These are phyloP conservation scores for Alternaria incomplexa DNA, from an alignment of 2,329 filamentous ascomycete genomes.

Conservation along the genomic window DNA sequence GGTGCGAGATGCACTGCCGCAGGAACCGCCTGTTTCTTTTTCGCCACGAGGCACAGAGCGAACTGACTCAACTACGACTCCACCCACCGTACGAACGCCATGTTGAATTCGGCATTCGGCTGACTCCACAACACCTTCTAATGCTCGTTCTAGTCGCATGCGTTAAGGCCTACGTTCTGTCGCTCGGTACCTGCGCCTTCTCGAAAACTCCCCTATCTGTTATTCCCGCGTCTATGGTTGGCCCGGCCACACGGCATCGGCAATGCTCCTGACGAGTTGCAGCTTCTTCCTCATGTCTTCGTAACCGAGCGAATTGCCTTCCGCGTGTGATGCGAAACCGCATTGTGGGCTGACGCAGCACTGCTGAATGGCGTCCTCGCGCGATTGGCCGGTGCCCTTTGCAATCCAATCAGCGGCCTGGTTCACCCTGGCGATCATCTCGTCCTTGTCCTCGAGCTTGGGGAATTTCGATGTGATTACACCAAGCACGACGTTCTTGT, in stretches of 20 bases:
- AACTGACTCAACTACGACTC: slow-evolving; percentile 5
- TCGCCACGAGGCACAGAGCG: neutral
- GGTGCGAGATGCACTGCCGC: neutral
- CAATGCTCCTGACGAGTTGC: slow-evolving; percentile 71
- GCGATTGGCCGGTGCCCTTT: slow-evolving; percentile 67
- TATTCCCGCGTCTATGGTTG: slow-evolving; percentile 48
- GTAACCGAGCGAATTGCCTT: slow-evolving; percentile 71
- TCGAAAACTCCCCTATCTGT: neutral
- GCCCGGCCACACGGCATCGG: slow-evolving; percentile 73
- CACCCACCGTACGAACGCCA: slow-evolving; percentile 19
- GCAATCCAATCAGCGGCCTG: slow-evolving; percentile 70
- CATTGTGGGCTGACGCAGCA: slow-evolving; percentile 54
- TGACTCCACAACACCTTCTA: slow-evolving; percentile 7
- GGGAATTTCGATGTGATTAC: slow-evolving; percentile 57
- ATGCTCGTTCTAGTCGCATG: slow-evolving; percentile 5
- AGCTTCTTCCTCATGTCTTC: slow-evolving; percentile 78
- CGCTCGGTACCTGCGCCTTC: neutral
- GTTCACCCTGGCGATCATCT: slow-evolving; percentile 55
- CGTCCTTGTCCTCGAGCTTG: slow-evolving; percentile 53
- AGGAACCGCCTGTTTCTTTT: neutral
- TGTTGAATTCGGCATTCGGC: slow-evolving; percentile 35
- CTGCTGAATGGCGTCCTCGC: slow-evolving; percentile 71
- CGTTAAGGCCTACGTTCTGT: neutral
- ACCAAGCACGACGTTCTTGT: slow-evolving; percentile 57
- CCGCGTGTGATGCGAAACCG: slow-evolving; percentile 69